Evolutionary conservation across 2,329 filamentous ascomycete species (phyloP), one percentile per base, ranked within the genome.

Genomic region (Pyrenophora graminea): DNA sequence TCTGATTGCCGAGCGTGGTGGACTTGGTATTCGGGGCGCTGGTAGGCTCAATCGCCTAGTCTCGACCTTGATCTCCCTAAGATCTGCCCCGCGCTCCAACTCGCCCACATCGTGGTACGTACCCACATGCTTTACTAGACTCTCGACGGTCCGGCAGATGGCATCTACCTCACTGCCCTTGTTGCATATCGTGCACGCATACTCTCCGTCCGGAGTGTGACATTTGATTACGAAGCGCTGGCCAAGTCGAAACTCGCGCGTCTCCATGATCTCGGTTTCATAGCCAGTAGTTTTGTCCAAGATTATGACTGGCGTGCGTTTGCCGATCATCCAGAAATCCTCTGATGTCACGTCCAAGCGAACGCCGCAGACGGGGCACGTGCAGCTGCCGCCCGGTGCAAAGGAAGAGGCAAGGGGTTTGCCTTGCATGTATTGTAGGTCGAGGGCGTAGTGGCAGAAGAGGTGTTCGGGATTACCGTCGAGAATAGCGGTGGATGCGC

Each of bases 321-420:
- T 74, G 15, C 67, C 67, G 12, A 74, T 73, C 54, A 68, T 63
- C 71, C 71, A 74, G 55, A 71, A 71, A 45, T 73, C 71, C n/a
- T 69, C 66, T 5, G 63, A 50, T 1, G 66, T 63, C 3, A 67
- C 68, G 39, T 60, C 62, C 33, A 74, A 52, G 1, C 46, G 57
- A 0, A 64, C 31, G 3, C 62, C 62, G 50, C 71, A 74, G 3
- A 49, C 62, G 1, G 69, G 69, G 42, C 70, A 74, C 31, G 59
- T 48, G 21, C 66, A 68, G 21, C 56, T 55, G 4, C 68, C 68
- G 17, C 70, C 68, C 0, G 67, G 68, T 2, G 66, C 67, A 42
- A 74, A 73, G 12, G 56, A 56, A 0, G 65, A 58, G 4, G 68
- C 60, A 18, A 74, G 62, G 0, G 69, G 66, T 32, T 69, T 69